phyloP scores from a whole-genome alignment of 2,329 filamentous ascomycete species.

The Microdochium trichocladiopsis region DNA sequence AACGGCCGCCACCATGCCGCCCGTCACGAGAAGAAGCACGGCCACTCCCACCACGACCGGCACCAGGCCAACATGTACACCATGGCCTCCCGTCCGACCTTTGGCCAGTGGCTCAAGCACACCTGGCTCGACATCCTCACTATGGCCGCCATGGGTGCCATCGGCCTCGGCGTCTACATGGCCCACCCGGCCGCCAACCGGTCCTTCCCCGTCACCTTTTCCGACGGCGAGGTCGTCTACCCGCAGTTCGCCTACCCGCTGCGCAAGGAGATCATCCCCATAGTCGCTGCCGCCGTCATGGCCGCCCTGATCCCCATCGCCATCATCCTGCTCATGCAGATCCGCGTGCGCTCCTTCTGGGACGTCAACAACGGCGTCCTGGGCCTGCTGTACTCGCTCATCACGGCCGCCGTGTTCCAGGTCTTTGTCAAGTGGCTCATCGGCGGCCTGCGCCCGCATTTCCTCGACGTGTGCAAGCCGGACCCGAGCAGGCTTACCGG shows the following conservation, averaged over 20 bases:
- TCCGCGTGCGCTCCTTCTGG: conserved; percentile 63
- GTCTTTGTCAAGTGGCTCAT: conserved; percentile 72
- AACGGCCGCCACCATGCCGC: background rate
- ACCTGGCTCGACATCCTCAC: conserved; percentile 63
- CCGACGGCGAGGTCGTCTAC: conserved; percentile 60
- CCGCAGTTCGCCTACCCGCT: conserved; percentile 66
- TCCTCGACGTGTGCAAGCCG: conserved; percentile 63
- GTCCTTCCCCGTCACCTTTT: conserved; percentile 63
- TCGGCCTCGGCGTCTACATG: conserved; percentile 60
- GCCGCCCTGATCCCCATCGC: conserved; percentile 58
- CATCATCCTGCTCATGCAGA: conserved; percentile 58
- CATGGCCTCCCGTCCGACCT: conserved; percentile 47
- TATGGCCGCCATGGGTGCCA: conserved; percentile 57
- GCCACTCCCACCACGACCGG: background rate
- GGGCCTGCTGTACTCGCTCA: conserved; percentile 63
- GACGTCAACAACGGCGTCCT: conserved; percentile 65
- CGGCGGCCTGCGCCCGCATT: conserved; percentile 65
- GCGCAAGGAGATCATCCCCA: conserved; percentile 64
- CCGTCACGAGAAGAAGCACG: background rate
- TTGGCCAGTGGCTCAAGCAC: conserved; percentile 63
- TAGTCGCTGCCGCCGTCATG: conserved; percentile 62
- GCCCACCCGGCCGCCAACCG: conserved; percentile 59
- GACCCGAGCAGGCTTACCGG: conserved; percentile 19
- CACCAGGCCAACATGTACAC: conserved; percentile 15
- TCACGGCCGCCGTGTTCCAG: conserved; percentile 67